Base-by-base conservation (phyloP, 768 basidiomycete genomes). In the Suillus paluster region DNA sequence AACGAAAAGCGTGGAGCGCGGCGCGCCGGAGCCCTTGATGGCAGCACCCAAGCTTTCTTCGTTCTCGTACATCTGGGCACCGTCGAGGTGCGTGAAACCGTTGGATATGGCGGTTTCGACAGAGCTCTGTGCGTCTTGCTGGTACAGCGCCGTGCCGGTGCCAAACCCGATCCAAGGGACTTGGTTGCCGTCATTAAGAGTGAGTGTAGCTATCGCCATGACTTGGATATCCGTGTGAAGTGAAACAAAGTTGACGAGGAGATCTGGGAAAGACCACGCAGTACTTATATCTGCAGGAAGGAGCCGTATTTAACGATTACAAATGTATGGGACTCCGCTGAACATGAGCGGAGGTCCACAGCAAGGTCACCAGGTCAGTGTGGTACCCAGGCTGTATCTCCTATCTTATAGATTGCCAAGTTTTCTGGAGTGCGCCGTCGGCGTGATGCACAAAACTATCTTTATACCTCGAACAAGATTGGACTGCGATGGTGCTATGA, bases 1-100 rank as follows among this genome's bases (percentile, higher is more conserved):
- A 61, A 86, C 70, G 70, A 72, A 85, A 6, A 86, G 71, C 56
- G 72, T 69, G 2, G 68, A 67, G 61, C 80, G 77, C 5, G 77
- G 64, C 30, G 73, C 71, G n/a, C 77, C 76, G 6, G 77, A 73
- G 0, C 67, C 67, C 19, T 64, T 59, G 50, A 77, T 56, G 19
- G 67, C 79, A 1, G 65, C 72, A 11, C 79, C 79, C 50, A 79
- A 70, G 4, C 72, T 68, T 15, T 76, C 72, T 61, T 80, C 80
- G 60, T 81, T 81, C 3, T 21, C 34, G 65, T 81, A 81, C 48
- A 70, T 34, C 66, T 79, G 78, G 0, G 79, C 79, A n/a, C 75
- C 71, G 55, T 81, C 80, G 64, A 81, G 66, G 61, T 80, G 79
- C 14, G 69, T 70, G 67, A 79, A 71, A 27, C 78, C 78, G n/a